A percentile compares a stretch with the other conserved stretches of the same genome.
Conservation (phyloP, 2,329 filamentous ascomycete species). For the Phaeosphaeriaceae sp. region DNA sequence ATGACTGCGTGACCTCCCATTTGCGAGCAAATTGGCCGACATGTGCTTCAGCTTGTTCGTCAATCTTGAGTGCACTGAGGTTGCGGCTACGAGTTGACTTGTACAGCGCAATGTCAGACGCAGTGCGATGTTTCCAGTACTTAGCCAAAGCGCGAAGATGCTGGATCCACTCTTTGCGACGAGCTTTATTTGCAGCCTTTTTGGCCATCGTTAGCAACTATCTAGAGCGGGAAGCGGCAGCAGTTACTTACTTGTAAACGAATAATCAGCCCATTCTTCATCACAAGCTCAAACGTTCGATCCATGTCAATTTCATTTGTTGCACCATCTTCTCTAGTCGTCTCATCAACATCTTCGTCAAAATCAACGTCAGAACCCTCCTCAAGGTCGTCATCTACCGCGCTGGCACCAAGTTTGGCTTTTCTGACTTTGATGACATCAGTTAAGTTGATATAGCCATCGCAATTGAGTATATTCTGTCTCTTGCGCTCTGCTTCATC, state of each 20-base stretch:
- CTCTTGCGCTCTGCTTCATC: conserved; percentile 65
- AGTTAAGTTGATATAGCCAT: conserved; percentile 69
- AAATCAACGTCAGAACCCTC: conserved; percentile 63
- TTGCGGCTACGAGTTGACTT: conserved; percentile 65
- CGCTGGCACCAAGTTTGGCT: conserved; percentile 57
- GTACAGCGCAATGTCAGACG: conserved; percentile 63
- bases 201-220: no score
- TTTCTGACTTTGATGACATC: conserved; percentile 64
- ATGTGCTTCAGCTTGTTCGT: conserved; percentile 69
- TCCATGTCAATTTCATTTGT: conserved; percentile 62
- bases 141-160: conserved; percentile 62
- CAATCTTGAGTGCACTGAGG: conserved; percentile 65
- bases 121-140: conserved; percentile 67
- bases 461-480: conserved; percentile 63
- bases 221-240: no score
- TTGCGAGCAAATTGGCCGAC: conserved; percentile 71
- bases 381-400: conserved; percentile 61
- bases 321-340: conserved; percentile 58
- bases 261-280: conserved; percentile 67
- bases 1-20: conserved; percentile 70
- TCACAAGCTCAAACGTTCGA: conserved; percentile 65
- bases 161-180: conserved; percentile 67
- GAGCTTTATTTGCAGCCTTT: conserved; percentile 61
- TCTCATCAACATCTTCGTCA: conserved; percentile 56
- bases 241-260: conserved; percentile 58